Conservation (phyloP, 495 filamentous ascomycete species). For the Neurospora cerealis region DNA sequence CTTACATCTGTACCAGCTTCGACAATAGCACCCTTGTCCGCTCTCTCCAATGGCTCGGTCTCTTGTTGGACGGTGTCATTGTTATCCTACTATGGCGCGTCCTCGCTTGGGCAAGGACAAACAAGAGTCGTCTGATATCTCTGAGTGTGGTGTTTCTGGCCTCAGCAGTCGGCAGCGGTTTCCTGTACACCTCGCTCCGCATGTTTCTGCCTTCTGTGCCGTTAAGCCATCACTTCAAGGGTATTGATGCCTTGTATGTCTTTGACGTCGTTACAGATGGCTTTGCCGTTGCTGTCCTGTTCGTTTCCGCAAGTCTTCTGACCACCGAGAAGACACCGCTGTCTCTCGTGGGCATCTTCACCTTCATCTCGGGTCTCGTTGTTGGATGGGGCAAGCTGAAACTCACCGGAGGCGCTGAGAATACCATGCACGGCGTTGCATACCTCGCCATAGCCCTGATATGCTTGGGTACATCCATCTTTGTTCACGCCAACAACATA, state of each 20-base stretch:
- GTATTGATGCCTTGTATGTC: slow-evolving; percentile 23
- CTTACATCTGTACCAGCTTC: slow-evolving; percentile 33
- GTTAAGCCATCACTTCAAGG: slow-evolving; percentile 15
- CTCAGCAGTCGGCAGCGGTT: slow-evolving; percentile 10
- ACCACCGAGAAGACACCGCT: slow-evolving; percentile 29
- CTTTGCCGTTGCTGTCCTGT: slow-evolving; percentile 25
- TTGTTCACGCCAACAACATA: slow-evolving; percentile 31
- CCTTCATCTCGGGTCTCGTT: slow-evolving; percentile 25
- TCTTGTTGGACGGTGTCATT: slow-evolving; percentile 32
- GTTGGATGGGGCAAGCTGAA: slow-evolving; percentile 16
- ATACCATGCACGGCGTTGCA: slow-evolving; percentile 18
- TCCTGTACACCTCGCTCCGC: slow-evolving; percentile 8
- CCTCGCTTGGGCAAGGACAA: slow-evolving; percentile 37
- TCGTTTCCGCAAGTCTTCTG: slow-evolving; percentile 30
- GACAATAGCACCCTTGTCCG: slow-evolving; percentile 19
- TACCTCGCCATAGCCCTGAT: slow-evolving; percentile 21
- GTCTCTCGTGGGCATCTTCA: slow-evolving; percentile 26
- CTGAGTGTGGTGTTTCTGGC: slow-evolving; percentile 27
- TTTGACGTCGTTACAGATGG: slow-evolving; percentile 33
- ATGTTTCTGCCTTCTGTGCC: slow-evolving; percentile 2
- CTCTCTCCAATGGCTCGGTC: slow-evolving; percentile 26
- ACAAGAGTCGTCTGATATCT: slow-evolving; percentile 28
- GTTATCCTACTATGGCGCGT: slow-evolving; percentile 32
- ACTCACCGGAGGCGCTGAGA: slow-evolving; percentile 29
- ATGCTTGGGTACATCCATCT: slow-evolving; percentile 28